Evolutionary conservation across 495 filamentous ascomycete genomes (phyloP), one percentile per base, ranked within the genome.

Genomic region (Aspergillus saccharolyticus): DNA sequence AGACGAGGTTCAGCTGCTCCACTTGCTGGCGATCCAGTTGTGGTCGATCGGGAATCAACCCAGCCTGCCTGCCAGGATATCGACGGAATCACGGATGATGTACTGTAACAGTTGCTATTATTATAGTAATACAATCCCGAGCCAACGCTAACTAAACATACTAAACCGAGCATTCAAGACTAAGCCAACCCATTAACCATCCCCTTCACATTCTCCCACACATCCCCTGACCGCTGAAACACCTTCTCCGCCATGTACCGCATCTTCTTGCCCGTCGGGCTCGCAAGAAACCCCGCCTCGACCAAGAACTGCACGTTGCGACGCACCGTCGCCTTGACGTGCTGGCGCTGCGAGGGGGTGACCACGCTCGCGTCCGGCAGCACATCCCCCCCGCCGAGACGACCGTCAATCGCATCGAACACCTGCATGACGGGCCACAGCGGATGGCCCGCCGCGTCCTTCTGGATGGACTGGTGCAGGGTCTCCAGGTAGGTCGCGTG

Each of bases 381-480:
- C 18, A 55, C 42, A 16, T 66, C 59, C 12, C 58, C 56, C 15
- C 65, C 59, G 17, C 65, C 59, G 18, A 70, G 54, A 22, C 57
- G 60, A 15, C 66, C 69, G 22, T 60, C 21, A 0, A 58, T 53
- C 21, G 58, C 60, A 50, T 70, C 66, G 18, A 72, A 49, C 3
- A 58, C 59, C 24, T 69, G 54, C 25, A 65, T 33, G 2, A 73
- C 61, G 1, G 68, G 70, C 68, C 68, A 73, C 12, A 73, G 57
- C 17, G 54, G 66, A 42, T 70, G 68, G 18, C 51, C 51, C 20
- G 63, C 57, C 3, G 55, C 51, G n/a, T 54, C 51, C 7, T 20
- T 47, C 16, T 67, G 60, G 53, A 68, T 62, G 21, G 54, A 52
- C 17, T 44, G 22, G 20, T 49, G 57, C 52, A 68, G 59, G 1